Conservation (phyloP, 768 basidiomycete species). For the Tephrocybe sp. region DNA sequence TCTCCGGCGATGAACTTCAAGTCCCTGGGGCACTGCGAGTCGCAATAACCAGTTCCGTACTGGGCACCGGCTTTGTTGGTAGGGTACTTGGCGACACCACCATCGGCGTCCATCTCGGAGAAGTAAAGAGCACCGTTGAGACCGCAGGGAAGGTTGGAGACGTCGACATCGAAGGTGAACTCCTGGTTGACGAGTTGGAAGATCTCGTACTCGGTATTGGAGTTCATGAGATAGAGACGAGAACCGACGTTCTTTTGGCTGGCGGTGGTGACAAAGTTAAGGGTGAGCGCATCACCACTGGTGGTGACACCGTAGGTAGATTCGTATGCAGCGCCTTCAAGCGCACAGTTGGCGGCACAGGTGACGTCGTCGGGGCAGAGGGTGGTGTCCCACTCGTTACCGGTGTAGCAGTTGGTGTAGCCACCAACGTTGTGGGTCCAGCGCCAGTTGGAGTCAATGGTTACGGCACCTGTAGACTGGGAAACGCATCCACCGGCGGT, state of each 20-base stretch:
- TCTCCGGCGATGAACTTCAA: not conserved
- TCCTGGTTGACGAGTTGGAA: not conserved
- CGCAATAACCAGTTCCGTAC: slow-evolving; percentile 3
- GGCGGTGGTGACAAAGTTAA: slow-evolving; percentile 46
- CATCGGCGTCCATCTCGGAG: too few relatives aligned
- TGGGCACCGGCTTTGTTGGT: too few relatives aligned
- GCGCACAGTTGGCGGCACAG: slow-evolving; percentile 43
- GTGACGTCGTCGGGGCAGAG: slow-evolving; percentile 49
- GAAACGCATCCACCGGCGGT: slow-evolving; percentile 37
- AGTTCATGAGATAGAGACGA: not conserved
- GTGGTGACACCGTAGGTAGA: slow-evolving; percentile 53
- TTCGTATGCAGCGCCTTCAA: slow-evolving; percentile 46
- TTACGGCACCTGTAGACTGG: slow-evolving; percentile 31
- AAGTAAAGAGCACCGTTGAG: too few relatives aligned
- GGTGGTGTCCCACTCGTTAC: slow-evolving; percentile 51
- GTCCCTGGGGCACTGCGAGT: not conserved
- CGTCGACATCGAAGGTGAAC: slow-evolving; percentile 2
- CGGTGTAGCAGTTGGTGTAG: slow-evolving; percentile 51
- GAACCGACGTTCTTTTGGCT: slow-evolving; percentile 36
- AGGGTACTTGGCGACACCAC: not conserved
- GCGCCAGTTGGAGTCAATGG: slow-evolving; percentile 59
- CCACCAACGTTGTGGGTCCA: slow-evolving; percentile 41
- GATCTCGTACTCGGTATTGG: not conserved
- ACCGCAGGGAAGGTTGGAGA: not conserved
- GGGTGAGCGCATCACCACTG: slow-evolving; percentile 41